These are phyloP conservation scores for Acanthamoeba divionensis DNA, from an alignment of 208 protist genomes.

Conservation along the genomic window DNA sequence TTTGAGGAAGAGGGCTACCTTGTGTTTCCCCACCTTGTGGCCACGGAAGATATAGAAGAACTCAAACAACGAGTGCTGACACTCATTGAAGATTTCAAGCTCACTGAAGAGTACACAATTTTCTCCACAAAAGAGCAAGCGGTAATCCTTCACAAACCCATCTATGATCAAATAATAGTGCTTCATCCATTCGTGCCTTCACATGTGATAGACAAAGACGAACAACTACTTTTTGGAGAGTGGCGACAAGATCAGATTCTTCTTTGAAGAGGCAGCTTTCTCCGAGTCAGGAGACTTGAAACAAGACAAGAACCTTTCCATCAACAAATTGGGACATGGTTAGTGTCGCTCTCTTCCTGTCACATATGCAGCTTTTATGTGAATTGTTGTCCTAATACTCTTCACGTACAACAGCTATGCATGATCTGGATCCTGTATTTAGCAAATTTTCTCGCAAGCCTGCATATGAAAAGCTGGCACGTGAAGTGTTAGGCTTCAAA, in stretches of 20 bases:
- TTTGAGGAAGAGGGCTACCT: slow-evolving; percentile 40
- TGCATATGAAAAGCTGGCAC: neutral
- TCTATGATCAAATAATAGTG: neutral
- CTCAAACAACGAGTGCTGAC: neutral
- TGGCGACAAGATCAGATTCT: slow-evolving; percentile 77
- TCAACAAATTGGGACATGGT: slow-evolving; percentile 81
- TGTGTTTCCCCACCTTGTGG: slow-evolving; percentile 5
- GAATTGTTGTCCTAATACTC: neutral
- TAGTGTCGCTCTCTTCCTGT: neutral
- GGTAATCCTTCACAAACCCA: neutral
- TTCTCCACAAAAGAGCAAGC: slow-evolving; percentile 45
- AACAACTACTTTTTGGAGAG: slow-evolving; percentile 75
- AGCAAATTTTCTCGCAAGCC: slow-evolving; percentile 56
- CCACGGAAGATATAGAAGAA: neutral
- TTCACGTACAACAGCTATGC: slow-evolving; percentile 52
- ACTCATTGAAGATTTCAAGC: slow-evolving; percentile 50
- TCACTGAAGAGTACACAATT: neutral
- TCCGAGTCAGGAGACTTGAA: slow-evolving; percentile 55
- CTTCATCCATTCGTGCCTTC: neutral
- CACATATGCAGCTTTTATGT: neutral
- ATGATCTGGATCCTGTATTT: slow-evolving; percentile 66
- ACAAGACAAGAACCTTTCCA: slow-evolving; percentile 60
- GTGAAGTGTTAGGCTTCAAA: slow-evolving; percentile 58
- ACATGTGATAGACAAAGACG: slow-evolving; percentile 44
- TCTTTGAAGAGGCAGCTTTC: slow-evolving; percentile 75